Evolutionary conservation across 768 basidiomycete species (phyloP), one percentile per base, ranked within the genome.

Genomic region (Phylloporus sp.): DNA sequence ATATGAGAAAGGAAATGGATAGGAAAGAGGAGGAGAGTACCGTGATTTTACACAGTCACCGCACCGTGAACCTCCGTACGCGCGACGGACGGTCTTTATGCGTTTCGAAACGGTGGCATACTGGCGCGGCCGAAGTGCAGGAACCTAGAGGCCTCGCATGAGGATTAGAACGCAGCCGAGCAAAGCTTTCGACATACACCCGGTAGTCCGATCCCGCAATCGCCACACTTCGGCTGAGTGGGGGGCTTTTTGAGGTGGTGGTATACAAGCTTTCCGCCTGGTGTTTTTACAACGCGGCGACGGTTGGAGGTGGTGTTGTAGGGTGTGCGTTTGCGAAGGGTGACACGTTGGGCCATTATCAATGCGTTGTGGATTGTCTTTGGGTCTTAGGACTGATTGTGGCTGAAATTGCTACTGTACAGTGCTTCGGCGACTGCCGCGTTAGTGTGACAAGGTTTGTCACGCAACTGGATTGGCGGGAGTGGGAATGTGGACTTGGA

Each of bases 261-360:
- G 76, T 95, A 94, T 61, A 95, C 91, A 60, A 97, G 86, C 74
- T 88, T 91, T 57, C 96, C 96, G 73, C 95, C 96, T 44, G 96
- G 96, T 29, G 96, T 98, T 80, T 97, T 98, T 51, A 98, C 83
- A 56, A 98, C 80, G 60, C 93, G 86, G 67, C 94, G 80, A 67
- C 91, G 83, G 81, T 86, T 93, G 49, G 95, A 98, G 62, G 84
- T 84, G 72, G 96, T 98, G 84, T 96, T 97, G 81, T 99, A 96
- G 18, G 92, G 83, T 59, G 86, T 85, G 69, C 96, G 91, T 75
- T 96, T 99, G 77, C 96, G 88, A 76, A 99, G 91, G 63, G 93
- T 96, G 64, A 99, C 94, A 68, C 96, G 92, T 83, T 98, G 95
- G 72, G 91, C 92, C 95, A 97, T 97, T 72, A 40, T 61, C 44